Evolutionary conservation across 2,329 filamentous ascomycete genomes (phyloP), one percentile per base, ranked within the genome.

Genomic region (Grosmannia clavigera): DNA sequence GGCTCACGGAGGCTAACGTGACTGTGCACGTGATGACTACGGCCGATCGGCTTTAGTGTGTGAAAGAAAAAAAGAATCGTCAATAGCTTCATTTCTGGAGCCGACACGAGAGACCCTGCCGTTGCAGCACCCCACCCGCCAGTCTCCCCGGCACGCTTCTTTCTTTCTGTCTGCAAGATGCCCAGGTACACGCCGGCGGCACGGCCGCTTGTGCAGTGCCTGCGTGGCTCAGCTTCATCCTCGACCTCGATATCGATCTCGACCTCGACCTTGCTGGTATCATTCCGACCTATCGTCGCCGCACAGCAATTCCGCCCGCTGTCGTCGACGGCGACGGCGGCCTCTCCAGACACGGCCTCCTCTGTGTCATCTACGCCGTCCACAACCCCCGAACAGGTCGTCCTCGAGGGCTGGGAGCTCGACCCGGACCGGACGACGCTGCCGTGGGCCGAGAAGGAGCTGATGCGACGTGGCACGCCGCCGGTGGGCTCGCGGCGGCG

Each of bases 401-500:
- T 31, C 5, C 65, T 75, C 61, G 70, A 70, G 60, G 71, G 74
- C 38, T 70, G 74, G 64, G 74, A 79, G 66, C 73, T 83, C 65
- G 82, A 90, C 70, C 87, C 86, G n/a, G 77, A 81, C 63, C 84
- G 82, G n/a, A 87, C 88, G 31, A 79, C 82, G 52, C 83, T 78
- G 55, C 78, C 76, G 55, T 79, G 78, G 70, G 78, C 84, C 61
- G 88, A 94, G 73, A 79, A 81, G 64, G 80, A 79, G 63, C 77
- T 96, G 59, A 76, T 91, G 68, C 82, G 82, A 69, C 75, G 81
- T 65, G 86, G 88, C 59, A 79, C 84, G 53, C 79, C 82, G 63
- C 90, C 90, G 58, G 78, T 96, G 67, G 92, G 92, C 57, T 95
- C 91, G 54, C 85, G 92, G 67, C 84, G 92, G 78, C 86, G 92